Evolutionary conservation across 768 basidiomycete genomes (phyloP).

Genomic region (Naganishia antarctica): DNA sequence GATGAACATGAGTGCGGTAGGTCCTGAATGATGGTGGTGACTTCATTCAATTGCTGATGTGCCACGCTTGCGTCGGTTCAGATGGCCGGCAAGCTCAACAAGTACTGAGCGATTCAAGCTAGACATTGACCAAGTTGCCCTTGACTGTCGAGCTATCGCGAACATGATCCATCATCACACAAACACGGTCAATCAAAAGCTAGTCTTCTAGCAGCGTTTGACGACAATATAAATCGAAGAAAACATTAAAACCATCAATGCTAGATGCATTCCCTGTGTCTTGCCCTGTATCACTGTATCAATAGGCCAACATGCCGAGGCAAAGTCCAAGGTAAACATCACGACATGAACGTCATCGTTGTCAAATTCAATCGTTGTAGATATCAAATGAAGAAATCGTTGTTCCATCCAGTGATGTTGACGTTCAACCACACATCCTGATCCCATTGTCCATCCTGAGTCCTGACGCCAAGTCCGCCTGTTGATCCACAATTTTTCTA

Average conservation of each 20-base stretch:
- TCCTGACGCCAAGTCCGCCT: too few species aligned
- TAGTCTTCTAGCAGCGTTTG: neutral
- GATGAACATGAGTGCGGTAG: constrained; percentile 35
- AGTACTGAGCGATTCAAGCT: constrained; percentile 15
- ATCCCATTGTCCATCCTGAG: too few species aligned
- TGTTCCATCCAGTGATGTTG: too few species aligned
- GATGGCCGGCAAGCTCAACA: constrained; percentile 24
- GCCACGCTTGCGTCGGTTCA: too few species aligned
- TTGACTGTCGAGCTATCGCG: constrained; percentile 15
- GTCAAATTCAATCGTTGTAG: neutral
- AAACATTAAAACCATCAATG: neutral
- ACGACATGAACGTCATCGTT: neutral
- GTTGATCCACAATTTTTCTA: too few species aligned
- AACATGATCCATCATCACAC: neutral
- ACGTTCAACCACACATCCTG: too few species aligned
- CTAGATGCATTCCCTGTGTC: neutral
- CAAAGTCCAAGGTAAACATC: too few species aligned
- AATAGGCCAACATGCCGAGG: too few species aligned
- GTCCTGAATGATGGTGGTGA: neutral
- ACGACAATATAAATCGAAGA: neutral
- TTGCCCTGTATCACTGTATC: too few species aligned
- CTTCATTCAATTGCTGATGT: too few species aligned
- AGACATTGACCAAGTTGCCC: constrained; percentile 17
- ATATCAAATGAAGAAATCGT: neutral
- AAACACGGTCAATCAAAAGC: constrained; percentile 18